Evolutionary conservation across 257 asterid species (phyloP).

Genomic region (Solanum pimpinellifolium): DNA sequence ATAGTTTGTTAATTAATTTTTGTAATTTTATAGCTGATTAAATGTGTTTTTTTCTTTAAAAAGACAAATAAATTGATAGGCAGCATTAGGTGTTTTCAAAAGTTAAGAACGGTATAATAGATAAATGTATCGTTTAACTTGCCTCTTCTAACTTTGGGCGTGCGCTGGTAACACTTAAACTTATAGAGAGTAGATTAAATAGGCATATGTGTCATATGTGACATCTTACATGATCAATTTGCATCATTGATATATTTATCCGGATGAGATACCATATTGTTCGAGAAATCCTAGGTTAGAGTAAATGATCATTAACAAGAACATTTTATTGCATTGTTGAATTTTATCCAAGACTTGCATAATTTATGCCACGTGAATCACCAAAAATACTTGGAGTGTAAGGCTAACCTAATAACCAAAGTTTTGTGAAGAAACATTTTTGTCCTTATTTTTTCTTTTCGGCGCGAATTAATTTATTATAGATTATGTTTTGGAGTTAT

Average conservation of each 20-base stretch:
- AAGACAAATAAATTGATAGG: too few species aligned
- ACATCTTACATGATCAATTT: too few species aligned
- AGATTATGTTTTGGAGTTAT: neutral
- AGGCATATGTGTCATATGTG: neutral
- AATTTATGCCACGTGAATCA: neutral
- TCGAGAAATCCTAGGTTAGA: neutral
- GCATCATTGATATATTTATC: neutral
- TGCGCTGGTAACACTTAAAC: neutral
- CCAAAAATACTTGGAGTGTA: neutral
- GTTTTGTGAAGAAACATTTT: neutral
- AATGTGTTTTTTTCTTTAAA: neutral
- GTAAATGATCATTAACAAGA: neutral
- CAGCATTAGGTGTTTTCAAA: neutral
- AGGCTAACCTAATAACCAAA: neutral
- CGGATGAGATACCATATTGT: neutral
- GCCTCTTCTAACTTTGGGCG: accelerated
- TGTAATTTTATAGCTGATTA: neutral
- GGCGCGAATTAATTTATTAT: neutral
- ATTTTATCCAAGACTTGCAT: neutral
- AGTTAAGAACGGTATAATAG: neutral
- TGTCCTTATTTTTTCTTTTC: neutral
- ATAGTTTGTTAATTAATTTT: neutral
- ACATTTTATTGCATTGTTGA: neutral
- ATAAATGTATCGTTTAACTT: too few species aligned
- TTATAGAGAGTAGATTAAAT: too few species aligned